Evolutionary conservation across 345 rosid species (phyloP).

Genomic region (Populus tremula): DNA sequence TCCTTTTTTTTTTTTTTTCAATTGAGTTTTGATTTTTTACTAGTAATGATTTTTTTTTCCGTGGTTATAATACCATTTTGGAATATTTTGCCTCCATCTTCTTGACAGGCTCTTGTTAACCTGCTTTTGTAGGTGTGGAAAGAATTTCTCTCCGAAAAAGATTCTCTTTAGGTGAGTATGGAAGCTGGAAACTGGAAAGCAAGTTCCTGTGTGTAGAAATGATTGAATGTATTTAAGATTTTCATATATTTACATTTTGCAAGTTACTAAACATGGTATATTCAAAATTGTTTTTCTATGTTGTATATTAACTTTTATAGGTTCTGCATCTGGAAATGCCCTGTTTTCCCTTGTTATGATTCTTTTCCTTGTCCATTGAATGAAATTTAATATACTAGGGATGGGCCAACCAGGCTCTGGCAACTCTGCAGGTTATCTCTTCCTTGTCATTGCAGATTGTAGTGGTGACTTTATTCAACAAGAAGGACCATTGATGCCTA

Average conservation of each 20-base stretch:
- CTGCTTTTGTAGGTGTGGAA: neutral
- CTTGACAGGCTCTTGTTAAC: neutral
- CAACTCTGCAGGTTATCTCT: neutral
- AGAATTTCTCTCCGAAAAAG: neutral
- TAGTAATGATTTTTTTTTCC: neutral
- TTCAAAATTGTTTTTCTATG: neutral
- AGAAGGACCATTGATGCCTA: neutral
- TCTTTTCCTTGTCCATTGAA: neutral
- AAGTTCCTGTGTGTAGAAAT: neutral
- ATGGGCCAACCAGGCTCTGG: neutral
- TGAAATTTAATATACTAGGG: neutral
- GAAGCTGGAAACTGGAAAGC: neutral
- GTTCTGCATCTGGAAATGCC: neutral
- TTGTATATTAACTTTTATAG: neutral
- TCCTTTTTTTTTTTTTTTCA: too few species aligned
- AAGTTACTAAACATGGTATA: neutral
- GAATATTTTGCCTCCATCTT: neutral
- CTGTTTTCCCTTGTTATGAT: neutral
- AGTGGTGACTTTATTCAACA: neutral
- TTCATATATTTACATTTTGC: neutral
- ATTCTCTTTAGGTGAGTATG: neutral
- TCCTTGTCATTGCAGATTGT: too few species aligned
- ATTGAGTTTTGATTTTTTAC: too few species aligned
- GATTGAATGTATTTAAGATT: neutral
- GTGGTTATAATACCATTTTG: neutral